Percentiles rank a stretch among this genome's conserved stretches.
These are phyloP conservation scores for Pichia cephalocereana DNA, from an alignment of 805 yeast species.

Conservation along the genomic window DNA sequence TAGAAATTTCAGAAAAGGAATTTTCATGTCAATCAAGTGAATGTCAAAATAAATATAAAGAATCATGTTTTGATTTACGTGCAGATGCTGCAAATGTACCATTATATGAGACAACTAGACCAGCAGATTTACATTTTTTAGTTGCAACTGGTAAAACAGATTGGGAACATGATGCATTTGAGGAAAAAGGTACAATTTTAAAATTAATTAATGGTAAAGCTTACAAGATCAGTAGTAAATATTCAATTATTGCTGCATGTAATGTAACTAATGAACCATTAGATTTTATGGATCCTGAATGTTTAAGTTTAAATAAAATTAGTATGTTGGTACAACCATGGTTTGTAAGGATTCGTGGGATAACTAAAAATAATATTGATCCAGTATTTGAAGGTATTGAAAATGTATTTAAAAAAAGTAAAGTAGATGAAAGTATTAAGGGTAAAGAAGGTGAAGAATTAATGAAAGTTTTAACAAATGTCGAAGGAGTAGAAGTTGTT, in stretches of 20 bases:
- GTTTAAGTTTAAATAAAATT: constrained; percentile 35
- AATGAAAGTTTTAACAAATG: constrained; percentile 7
- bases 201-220: constrained; percentile 16
- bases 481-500: constrained; percentile 28
- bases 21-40: constrained; percentile 40
- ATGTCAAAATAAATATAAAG: constrained; percentile 31
- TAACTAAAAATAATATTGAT: constrained; percentile 35
- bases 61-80: constrained; percentile 31
- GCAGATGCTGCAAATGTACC: constrained; percentile 21
- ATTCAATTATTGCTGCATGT: constrained; percentile 5
- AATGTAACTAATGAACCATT: constrained; percentile 16
- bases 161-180: constrained; percentile 72
- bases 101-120: constrained; percentile 64
- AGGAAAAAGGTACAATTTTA: constrained; percentile 25
- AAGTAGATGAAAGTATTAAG: constrained; percentile 16
- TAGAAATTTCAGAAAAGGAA: constrained; percentile 39
- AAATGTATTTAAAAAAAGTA: constrained; percentile 26
- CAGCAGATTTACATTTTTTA: constrained; percentile 62
- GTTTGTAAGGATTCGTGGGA: constrained; percentile 57
- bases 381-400: constrained; percentile 36
- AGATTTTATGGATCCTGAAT: constrained; percentile 22
- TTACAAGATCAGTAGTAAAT: constrained; percentile 1
- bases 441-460: constrained; percentile 10
- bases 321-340: constrained; percentile 65
- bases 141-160: constrained; percentile 79